Conservation (phyloP, 1,284 basidiomycete genomes). For the Porogramme epimiltina region DNA sequence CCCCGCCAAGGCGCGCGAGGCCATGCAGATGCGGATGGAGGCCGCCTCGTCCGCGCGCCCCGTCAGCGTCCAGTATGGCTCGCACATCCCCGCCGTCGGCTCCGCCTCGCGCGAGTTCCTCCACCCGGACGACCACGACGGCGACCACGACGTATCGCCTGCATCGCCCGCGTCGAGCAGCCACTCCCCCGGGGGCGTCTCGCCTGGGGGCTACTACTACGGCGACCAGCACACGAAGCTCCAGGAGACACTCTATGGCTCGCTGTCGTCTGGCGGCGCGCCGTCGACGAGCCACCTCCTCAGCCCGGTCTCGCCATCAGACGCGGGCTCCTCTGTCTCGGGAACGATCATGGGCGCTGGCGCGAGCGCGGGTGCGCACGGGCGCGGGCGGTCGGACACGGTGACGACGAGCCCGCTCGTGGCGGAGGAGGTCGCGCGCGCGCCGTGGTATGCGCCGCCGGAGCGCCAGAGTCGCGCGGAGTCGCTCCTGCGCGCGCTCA, state of each 20-base stretch:
- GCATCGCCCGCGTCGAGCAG: not conserved
- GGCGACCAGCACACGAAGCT: not conserved
- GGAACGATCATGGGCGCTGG: too few species aligned
- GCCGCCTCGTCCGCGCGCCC: not conserved
- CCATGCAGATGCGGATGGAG: not conserved
- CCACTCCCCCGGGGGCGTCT: too few species aligned
- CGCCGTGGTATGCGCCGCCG: constrained; percentile 15
- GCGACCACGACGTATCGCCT: too few species aligned
- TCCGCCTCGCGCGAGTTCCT: not conserved
- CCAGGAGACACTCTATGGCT: not conserved
- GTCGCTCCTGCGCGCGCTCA: constrained; percentile 8
- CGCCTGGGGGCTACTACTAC: too few species aligned
- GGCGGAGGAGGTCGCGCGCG: constrained; percentile 7
- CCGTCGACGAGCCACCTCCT: not conserved
- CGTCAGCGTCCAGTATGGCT: not conserved
- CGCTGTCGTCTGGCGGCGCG: not conserved
- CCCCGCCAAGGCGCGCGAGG: not conserved
- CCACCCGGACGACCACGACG: not conserved
- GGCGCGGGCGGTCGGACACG: not conserved
- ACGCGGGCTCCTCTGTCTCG: not conserved
- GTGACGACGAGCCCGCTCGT: not conserved
- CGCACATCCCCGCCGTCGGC: not conserved
- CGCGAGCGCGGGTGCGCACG: too few species aligned
- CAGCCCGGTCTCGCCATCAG: not conserved
- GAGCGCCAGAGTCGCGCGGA: constrained; percentile 9